Evolutionary conservation across 2,329 filamentous ascomycete genomes (phyloP).

Genomic region (Epichloe gansuensis): DNA sequence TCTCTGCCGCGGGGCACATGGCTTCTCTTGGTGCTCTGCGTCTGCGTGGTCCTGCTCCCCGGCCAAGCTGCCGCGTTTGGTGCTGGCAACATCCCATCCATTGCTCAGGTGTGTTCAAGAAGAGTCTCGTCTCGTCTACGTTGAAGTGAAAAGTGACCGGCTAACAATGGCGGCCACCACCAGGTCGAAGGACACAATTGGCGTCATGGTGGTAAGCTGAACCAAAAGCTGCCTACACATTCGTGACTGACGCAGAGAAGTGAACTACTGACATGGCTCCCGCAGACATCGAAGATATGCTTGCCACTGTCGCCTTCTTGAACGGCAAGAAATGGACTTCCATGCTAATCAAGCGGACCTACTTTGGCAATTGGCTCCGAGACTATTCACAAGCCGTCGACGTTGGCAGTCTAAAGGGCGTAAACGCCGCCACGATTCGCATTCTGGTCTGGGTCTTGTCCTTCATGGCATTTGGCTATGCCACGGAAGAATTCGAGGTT

Average conservation of each 20-base stretch:
- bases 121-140: neutral
- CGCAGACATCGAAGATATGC: slow-evolving; percentile 68
- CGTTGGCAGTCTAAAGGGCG: slow-evolving; percentile 64
- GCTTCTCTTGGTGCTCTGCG: slow-evolving; percentile 35
- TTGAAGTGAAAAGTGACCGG: neutral
- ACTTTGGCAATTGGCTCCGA: slow-evolving; percentile 79
- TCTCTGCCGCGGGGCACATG: slow-evolving; percentile 33
- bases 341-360: slow-evolving; percentile 63
- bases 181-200: slow-evolving; percentile 57
- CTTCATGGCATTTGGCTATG: slow-evolving; percentile 72
- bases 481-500: slow-evolving; percentile 76
- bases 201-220: slow-evolving; percentile 47
- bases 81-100: slow-evolving; percentile 59
- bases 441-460: slow-evolving; percentile 72
- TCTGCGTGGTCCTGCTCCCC: slow-evolving; percentile 45
- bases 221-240: neutral
- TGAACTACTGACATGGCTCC: neutral
- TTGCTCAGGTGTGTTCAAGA: slow-evolving; percentile 28
- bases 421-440: slow-evolving; percentile 65
- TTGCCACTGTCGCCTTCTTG: slow-evolving; percentile 64
- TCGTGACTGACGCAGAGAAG: neutral
- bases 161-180: slow-evolving; percentile 6
- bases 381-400: slow-evolving; percentile 80
- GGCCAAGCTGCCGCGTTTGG: slow-evolving; percentile 49
- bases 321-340: slow-evolving; percentile 76